Evolutionary conservation across 768 basidiomycete genomes (phyloP), one percentile per base, ranked within the genome.

Genomic region (Mycena albidolilacea): DNA sequence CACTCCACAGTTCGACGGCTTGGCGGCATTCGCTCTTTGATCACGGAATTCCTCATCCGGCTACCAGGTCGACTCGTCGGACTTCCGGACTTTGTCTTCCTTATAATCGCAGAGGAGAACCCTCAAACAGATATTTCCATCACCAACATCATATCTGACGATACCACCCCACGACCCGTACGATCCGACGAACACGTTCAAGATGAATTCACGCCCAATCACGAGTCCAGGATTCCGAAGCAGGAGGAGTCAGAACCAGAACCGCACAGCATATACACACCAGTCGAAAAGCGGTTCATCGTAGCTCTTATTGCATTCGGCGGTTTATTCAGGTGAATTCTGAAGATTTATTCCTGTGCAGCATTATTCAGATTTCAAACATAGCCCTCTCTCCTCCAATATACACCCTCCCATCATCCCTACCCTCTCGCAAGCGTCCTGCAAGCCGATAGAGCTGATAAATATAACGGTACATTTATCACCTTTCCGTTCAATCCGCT

Each of bases 331-430:
- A 94, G 93, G 93, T 87, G 55, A 5, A 61, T 73, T 63, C 75
- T 54, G 3, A 0, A 64, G 14, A 69, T 41, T 43, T 55, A 30
- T 50, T 8, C 59, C 58, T 35, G 15, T 50, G 39, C 19, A n/a
- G 0, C 21, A 57, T 66, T 37, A n/a, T 44, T 58, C 23, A 11
- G 39, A 35, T 23, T 38, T 63, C 21, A 70, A 44, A 46, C 30
- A 41, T 30, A 92, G 91, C 77, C 92, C 93, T 0, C 82, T 95
- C 12, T 93, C 93, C 1, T 87, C 93, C 4, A 95, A 91, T 69
- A 92, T 95, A 69, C 95, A 95, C 78, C 89, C 94, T 59, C 94
- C 94, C 7, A 93, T 91, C 14, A 92, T 97, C 48, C 95, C 95
- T 1, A 85, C 88, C 0, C 82, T 96, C 30, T 86, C 91, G 0